Base-by-base conservation (phyloP, 495 filamentous ascomycete species). In the Tuber umbilicatum region DNA sequence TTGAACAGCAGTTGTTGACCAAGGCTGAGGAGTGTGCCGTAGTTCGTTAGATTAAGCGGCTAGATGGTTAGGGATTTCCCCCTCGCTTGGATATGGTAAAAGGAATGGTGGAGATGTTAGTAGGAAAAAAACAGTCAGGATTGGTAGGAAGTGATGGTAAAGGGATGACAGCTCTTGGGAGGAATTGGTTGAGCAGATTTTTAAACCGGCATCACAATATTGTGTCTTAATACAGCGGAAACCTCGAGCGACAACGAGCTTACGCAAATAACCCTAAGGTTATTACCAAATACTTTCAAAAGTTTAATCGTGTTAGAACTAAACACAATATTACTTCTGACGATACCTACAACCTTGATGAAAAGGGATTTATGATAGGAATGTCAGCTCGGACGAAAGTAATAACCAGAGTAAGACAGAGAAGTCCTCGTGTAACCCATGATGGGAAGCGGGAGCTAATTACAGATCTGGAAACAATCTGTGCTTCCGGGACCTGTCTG, bases 391-490 rank as follows among this genome's bases (percentile, higher is more conserved):
- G 67, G n/a, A 31, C 67, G n/a, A 75, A 75, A 17, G n/a, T 75
- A 2, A 37, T 71, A 12, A 45, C 39, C 9, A 41, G 69, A 47
- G 42, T 43, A 16, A 9, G 42, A 31, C 40, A 41, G 7, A 41
- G 31, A 4, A 70, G 70, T 71, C 38, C 38, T 2, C 5, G 38
- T 2, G 38, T 39, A 5, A 39, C 38, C 38, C 38, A 39, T 39
- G 38, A 73, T 50, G 70, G 74, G 14, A 60, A 50, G 12, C 14
- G 74, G 60, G 70, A 76, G 39, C 69, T 76, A 7, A 76, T 76
- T 38, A 73, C 71, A 0, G 60, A 68, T 16, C 39, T 70, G 38
- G 74, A 76, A 50, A 43, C 74, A 16, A 68, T 76, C 40, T 69
- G 55, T 16, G 71, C 71, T 21, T 27, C 10, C 12, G 74, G 70